A percentile compares a stretch with the other conserved stretches of the same genome.
Evolutionary conservation across 352 stramenopile species (phyloP).

Genomic region (Hyaloperonospora arabidopsidis): DNA sequence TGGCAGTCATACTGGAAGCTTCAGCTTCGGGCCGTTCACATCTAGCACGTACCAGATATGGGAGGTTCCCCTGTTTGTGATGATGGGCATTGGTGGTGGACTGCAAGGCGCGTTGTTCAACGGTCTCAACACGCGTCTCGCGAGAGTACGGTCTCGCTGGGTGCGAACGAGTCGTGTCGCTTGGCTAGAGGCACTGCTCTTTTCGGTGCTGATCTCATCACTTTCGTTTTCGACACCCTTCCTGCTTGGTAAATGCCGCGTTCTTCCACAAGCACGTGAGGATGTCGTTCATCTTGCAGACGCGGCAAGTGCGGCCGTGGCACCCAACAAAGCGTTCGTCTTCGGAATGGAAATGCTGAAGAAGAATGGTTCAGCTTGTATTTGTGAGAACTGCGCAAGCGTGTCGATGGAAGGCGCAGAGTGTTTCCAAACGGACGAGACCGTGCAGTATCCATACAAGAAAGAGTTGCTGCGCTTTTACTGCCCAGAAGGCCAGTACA

Average conservation of each 20-base stretch:
- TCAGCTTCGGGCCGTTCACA: conserved; percentile 63
- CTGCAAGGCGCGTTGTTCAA: conserved; percentile 84
- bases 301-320: conserved; percentile 14
- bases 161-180: conserved; percentile 44
- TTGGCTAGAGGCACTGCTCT: conserved; percentile 50
- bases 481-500: conserved; percentile 93
- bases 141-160: conserved; percentile 48
- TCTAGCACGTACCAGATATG: conserved; percentile 77
- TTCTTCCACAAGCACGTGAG: conserved; percentile 45
- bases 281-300: conserved; percentile 47
- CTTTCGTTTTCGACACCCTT: conserved; percentile 57
- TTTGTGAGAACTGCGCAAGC: conserved; percentile 57
- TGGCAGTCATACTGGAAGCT: conserved; percentile 60
- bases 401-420: conserved; percentile 43
- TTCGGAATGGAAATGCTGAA: conserved; percentile 66
- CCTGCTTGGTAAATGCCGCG: conserved; percentile 54
- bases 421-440: conserved; percentile 63
- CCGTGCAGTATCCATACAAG: conserved; percentile 69
- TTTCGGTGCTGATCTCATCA: conserved; percentile 56
- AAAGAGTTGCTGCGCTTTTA: conserved; percentile 91
- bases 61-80: conserved; percentile 82
- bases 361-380: conserved; percentile 58
- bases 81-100: conserved; percentile 80
- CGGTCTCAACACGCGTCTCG: conserved; percentile 44
- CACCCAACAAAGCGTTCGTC: conserved; percentile 49